These are phyloP conservation scores for Cunninghamia lanceolata DNA, from an alignment of 75 land plant species.

Conservation along the genomic window DNA sequence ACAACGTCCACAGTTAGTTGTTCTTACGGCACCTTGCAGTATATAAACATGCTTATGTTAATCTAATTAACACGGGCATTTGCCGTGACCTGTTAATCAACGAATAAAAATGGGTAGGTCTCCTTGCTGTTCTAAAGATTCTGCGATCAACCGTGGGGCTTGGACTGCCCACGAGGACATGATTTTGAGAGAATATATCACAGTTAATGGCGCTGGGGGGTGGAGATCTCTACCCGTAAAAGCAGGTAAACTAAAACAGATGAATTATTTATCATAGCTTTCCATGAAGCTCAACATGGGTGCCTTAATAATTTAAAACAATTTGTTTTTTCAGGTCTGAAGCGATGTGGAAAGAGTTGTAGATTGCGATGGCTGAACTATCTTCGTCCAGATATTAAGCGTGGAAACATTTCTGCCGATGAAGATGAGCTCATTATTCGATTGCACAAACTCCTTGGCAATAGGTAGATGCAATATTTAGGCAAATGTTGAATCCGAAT, in stretches of 20 bases:
- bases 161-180: slow-evolving; percentile 17
- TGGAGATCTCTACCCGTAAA: slow-evolving; percentile 14
- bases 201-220: not conserved
- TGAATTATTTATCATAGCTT: no score
- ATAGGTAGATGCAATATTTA: not conserved
- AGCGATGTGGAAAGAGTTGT: not conserved
- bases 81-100: no score
- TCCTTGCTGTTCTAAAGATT: not conserved
- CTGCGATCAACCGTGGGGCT: slow-evolving; percentile 5
- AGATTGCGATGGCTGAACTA: not conserved
- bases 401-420: not conserved
- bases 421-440: not conserved
- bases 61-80: no score
- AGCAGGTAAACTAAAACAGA: not conserved
- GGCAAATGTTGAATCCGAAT: no score
- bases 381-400: not conserved
- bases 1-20: no score
- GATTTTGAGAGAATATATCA: slow-evolving; percentile 9
- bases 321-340: not conserved
- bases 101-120: not conserved
- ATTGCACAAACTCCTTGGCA: not conserved
- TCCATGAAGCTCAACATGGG: not conserved
- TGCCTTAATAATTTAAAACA: no score
- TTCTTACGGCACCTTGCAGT: no score
- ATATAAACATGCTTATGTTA: no score